A percentile compares a stretch with the other conserved stretches of the same genome.
phyloP scores from a whole-genome alignment of 2,329 filamentous ascomycete species.

The Epichloe typhina region DNA sequence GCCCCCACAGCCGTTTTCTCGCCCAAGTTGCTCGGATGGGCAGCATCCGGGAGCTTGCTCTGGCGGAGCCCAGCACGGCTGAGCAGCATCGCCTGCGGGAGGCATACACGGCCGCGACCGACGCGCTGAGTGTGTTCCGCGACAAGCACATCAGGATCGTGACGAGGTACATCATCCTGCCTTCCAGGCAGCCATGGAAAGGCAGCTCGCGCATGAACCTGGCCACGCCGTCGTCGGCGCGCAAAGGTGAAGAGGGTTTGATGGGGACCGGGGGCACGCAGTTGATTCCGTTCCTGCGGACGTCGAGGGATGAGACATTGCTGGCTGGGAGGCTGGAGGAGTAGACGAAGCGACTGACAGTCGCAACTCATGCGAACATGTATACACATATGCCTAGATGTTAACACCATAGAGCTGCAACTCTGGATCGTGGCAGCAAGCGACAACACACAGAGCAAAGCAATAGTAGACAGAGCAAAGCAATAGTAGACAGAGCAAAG shows the following conservation, averaged over 20 bases:
- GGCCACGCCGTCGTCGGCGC: conserved; percentile 27
- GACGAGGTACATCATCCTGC: conserved; percentile 77
- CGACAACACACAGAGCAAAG: no score
- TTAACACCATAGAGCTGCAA: no score
- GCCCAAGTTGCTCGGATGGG: conserved; percentile 54
- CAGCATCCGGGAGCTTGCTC: conserved; percentile 61
- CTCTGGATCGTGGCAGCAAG: no score
- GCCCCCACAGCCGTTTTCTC: conserved; percentile 67
- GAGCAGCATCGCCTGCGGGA: conserved; percentile 31
- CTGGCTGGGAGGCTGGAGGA: conserved; percentile 20
- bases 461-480: no score
- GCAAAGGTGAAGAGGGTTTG: conserved; percentile 33
- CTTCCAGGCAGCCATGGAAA: conserved; percentile 38
- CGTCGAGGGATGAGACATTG: conserved; percentile 75
- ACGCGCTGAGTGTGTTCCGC: conserved; percentile 62
- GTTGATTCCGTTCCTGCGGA: conserved; percentile 79
- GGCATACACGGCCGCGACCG: conserved; percentile 58
- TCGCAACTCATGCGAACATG: no score
- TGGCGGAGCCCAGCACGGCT: conserved; percentile 35
- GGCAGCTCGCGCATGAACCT: conserved; percentile 24
- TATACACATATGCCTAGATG: no score
- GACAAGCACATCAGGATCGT: conserved; percentile 86
- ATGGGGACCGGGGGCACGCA: conserved; percentile 86
- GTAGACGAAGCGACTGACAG: background rate
- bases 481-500: no score